Base-by-base conservation (phyloP, 1,139 yeast species). In the Blastobotrys buckinghamii region DNA sequence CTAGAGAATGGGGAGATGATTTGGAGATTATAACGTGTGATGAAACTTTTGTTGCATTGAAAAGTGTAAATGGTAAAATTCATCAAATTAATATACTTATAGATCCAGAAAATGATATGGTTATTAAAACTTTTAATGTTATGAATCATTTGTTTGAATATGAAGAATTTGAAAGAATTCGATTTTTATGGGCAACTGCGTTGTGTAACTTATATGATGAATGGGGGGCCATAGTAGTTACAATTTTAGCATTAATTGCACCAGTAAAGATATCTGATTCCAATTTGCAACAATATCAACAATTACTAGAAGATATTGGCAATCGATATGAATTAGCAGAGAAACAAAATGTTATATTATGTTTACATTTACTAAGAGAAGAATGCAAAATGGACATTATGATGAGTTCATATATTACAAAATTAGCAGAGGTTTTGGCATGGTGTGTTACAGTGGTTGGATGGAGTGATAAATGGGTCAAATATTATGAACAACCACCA, bases 291-390 rank as follows among this genome's bases (percentile, higher is more conserved):
- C 22, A 26, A 26, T 41, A 41, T 37, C 12, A 29, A 20, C 19
- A 5, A 17, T 15, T 41, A 27, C 6, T 22, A 20, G 38, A 41
- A 16, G 52, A 49, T 8, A 36, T 49, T 10, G 55, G 54, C 19
- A 49, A 50, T 20, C 53, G 50, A 27, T 50, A 54, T 44, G 55
- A 53, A 48, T 47, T 53, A 46, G 52, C 50, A 17, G 78, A 59
- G 65, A 81, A 49, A 1, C 86, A 88, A 1, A 80, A 77, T 53
- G 73, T 87, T n/a, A 72, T 82, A 0, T 66, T 85, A 32, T 78
- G 89, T 0, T 65, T 90, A 38, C 97, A 90, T 68, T 61, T 88
- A 33, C 67, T 88, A 2, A 69, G 90, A 51, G 97, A 92, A 63
- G 97, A 90, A 53, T 66, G 75, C 40, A 73, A 77, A 49, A 69